Percentiles rank a stretch among this genome's conserved stretches.
These are phyloP conservation scores for Zygoascus biomembranicola DNA, from an alignment of 805 yeast genomes.

Conservation along the genomic window DNA sequence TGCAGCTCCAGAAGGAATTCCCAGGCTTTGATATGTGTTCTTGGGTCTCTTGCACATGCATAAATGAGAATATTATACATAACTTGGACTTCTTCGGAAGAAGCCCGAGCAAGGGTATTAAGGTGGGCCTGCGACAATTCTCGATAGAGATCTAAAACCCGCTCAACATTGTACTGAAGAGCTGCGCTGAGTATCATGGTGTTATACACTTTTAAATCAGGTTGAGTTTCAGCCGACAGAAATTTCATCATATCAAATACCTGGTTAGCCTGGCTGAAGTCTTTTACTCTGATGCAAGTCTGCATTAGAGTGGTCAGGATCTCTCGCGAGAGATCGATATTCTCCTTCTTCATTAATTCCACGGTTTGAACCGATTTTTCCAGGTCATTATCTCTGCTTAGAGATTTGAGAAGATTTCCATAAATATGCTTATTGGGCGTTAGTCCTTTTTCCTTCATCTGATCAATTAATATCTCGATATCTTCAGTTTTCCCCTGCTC, in stretches of 20 bases:
- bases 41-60: conserved; percentile 52
- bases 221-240: conserved; percentile 54
- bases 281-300: conserved; percentile 44
- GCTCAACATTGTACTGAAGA: conserved; percentile 55
- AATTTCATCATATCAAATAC: conserved; percentile 84
- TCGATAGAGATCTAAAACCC: conserved; percentile 64
- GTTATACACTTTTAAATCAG: conserved; percentile 60
- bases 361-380: conserved; percentile 16
- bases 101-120: conserved; percentile 34
- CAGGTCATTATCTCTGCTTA: conserved; percentile 21
- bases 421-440: conserved; percentile 23
- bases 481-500: conserved; percentile 17
- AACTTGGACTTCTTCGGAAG: conserved; percentile 13
- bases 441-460: conserved; percentile 15
- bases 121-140: conserved; percentile 46
- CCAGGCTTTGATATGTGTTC: conserved; percentile 61
- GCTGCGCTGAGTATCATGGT: conserved; percentile 62
- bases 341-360: conserved; percentile 10
- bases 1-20: conserved; percentile 59
- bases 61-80: conserved; percentile 52
- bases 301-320: conserved; percentile 53
- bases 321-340: conserved; percentile 7
- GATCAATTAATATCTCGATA: conserved; percentile 18
- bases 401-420: conserved; percentile 27
- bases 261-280: conserved; percentile 54